Percentiles rank a stretch among this genome's conserved stretches.
phyloP scores from a whole-genome alignment of 169 alveolate species.

The Eimeria acervulina region DNA sequence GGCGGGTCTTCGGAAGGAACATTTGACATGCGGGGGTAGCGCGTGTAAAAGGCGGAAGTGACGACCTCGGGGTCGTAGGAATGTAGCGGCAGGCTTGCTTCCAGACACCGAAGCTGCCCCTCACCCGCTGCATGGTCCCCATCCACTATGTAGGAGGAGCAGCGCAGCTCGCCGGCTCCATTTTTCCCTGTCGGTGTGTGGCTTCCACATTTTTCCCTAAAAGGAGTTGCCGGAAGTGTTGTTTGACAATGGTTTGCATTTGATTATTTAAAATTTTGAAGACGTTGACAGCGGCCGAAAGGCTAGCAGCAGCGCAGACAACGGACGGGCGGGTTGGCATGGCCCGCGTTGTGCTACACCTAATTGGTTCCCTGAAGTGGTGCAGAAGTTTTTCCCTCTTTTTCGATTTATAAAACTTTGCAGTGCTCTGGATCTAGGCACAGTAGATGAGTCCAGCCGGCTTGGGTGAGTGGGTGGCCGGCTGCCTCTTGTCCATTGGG shows the following conservation, averaged over 20 bases:
- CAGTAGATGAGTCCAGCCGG: neutral
- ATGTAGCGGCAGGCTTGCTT: neutral
- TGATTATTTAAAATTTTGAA: neutral
- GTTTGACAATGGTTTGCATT: neutral
- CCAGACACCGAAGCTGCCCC: neutral
- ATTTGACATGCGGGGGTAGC: neutral
- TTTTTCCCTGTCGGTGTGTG: neutral
- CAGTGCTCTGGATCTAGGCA: neutral
- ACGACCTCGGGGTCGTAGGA: neutral
- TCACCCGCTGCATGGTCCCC: too few relatives aligned
- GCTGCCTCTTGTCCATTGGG: slow-evolving; percentile 52
- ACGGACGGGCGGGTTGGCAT: neutral
- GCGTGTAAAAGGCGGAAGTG: neutral
- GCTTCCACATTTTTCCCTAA: neutral
- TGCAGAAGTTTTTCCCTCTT: neutral
- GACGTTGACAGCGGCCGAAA: neutral
- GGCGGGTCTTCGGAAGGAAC: neutral
- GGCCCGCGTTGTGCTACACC: too few relatives aligned
- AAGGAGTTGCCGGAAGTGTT: neutral
- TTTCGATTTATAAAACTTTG: neutral
- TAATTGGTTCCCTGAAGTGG: neutral
- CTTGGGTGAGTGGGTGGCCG: slow-evolving; percentile 16
- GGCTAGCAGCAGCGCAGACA: neutral
- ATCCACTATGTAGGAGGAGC: too few relatives aligned
- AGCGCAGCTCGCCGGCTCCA: neutral